Conservation (phyloP, 306 rosid genomes). For the Begonia peltatifolia region DNA sequence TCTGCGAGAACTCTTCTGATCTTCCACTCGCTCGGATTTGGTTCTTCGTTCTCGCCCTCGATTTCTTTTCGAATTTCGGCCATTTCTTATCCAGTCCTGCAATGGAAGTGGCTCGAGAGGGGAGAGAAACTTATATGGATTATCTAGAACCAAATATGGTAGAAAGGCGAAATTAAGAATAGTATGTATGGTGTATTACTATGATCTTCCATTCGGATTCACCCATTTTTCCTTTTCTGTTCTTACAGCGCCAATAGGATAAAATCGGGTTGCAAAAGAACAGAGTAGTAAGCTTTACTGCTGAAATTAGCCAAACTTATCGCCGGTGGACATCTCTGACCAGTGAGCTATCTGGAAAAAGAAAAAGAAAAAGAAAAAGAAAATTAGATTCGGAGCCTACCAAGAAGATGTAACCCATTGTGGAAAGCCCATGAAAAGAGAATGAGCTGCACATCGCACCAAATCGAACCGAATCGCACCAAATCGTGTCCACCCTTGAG, state of each 20-base stretch:
- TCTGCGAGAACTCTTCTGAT: conserved; percentile 13
- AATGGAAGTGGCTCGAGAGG: background rate
- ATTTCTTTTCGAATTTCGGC: background rate
- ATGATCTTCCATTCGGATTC: background rate
- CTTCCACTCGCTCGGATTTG: conserved; percentile 10
- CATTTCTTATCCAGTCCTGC: background rate
- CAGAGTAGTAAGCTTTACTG: background rate
- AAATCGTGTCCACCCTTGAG: too few relatives aligned
- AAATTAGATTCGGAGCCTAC: too few relatives aligned
- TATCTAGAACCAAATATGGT: background rate
- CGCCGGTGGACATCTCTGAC: too few relatives aligned
- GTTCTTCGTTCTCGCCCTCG: background rate
- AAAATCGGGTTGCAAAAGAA: background rate
- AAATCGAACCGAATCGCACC: too few relatives aligned
- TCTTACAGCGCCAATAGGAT: background rate
- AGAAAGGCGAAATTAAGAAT: background rate
- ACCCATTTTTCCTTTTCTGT: background rate
- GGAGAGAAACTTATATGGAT: background rate
- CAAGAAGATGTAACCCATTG: too few relatives aligned
- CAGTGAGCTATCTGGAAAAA: too few relatives aligned
- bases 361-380: too few relatives aligned
- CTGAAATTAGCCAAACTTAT: background rate
- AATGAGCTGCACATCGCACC: too few relatives aligned
- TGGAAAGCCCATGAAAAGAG: too few relatives aligned
- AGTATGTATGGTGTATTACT: background rate